Evolutionary conservation across 2,329 filamentous ascomycete species (phyloP), one percentile per base, ranked within the genome.

Genomic region (Emergomyces africanus): DNA sequence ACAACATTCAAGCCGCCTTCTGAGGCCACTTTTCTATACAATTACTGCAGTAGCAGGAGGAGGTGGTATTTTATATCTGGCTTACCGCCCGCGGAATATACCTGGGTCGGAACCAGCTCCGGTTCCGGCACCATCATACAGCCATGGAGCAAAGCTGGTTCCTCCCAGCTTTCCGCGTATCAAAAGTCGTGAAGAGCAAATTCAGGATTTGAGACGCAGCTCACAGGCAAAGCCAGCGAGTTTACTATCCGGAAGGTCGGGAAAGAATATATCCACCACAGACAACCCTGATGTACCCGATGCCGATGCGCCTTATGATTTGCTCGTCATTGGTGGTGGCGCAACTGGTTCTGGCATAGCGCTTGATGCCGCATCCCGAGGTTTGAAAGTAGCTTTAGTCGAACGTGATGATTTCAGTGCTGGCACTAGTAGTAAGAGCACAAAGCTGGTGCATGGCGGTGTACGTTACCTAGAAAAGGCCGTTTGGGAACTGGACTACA

Each of bases 381-480:
- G 88, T 1, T 76, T 92, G 67, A 89, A 85, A 74, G 88, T 94
- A 61, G 88, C 89, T 14, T 75, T 91, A 56, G 87, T 94, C 18
- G 88, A 94, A 75, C 81, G 88, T 62, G 89, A 92, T 71, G 88
- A 94, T 73, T 94, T 92, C 71, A 86, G 85, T 66, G 81, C 85
- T 62, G 88, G 89, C 35, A 92, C 88, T 46, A 90, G 87, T 76
- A 89, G 86, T 72, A 92, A 92, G 77, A 90, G 87, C 75, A 94
- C 88, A 54, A 94, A 94, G 75, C 79, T 94, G 57, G 89, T 94
- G 20, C 88, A 94, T 73, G 88, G 88, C 65, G 88, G 88, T 68
- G 89, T 94, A 61, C 83, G 88, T 64, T 94, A 92, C 70, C 78
- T 94, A 60, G 89, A 94, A 72, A 94, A 94, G 78, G 88, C 88